phyloP scores from a whole-genome alignment of 192 early-diverging fungal genomes.

The Ambispora gerdemannii region DNA sequence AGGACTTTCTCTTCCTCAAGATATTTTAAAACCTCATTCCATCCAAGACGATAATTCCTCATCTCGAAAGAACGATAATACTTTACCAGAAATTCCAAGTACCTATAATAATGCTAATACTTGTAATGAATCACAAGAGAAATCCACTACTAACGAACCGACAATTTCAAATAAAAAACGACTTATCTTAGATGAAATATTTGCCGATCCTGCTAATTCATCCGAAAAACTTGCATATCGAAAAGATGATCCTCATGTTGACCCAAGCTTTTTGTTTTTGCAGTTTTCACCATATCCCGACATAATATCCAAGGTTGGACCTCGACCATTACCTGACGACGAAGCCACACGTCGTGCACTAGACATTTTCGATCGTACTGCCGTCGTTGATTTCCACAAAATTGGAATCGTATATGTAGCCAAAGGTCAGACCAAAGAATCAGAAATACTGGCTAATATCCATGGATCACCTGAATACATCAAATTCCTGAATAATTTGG shows the following conservation, averaged over 20 bases:
- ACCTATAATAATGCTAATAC: too few relatives aligned
- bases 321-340: slow-evolving; percentile 65
- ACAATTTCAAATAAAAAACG: slow-evolving; percentile 29
- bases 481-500: slow-evolving; percentile 78
- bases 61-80: slow-evolving; percentile 6
- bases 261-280: slow-evolving; percentile 60
- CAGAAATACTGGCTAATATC: slow-evolving; percentile 82
- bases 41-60: slow-evolving; percentile 37
- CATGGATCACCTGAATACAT: slow-evolving; percentile 86
- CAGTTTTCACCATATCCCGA: slow-evolving; percentile 78
- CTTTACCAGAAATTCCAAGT: too few relatives aligned
- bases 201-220: slow-evolving; percentile 14
- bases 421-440: slow-evolving; percentile 77
- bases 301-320: slow-evolving; percentile 53
- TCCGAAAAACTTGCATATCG: slow-evolving; percentile 27
- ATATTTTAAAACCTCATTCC: neutral
- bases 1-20: neutral
- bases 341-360: slow-evolving; percentile 74
- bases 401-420: slow-evolving; percentile 93
- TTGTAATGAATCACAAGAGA: slow-evolving; percentile 31
- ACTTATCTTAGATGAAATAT: slow-evolving; percentile 27
- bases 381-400: slow-evolving; percentile 93
- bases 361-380: slow-evolving; percentile 79
- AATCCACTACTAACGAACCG: slow-evolving; percentile 17
- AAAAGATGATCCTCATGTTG: slow-evolving; percentile 44